Conservation (phyloP, 495 filamentous ascomycete species). For the Xylaria grammica region DNA sequence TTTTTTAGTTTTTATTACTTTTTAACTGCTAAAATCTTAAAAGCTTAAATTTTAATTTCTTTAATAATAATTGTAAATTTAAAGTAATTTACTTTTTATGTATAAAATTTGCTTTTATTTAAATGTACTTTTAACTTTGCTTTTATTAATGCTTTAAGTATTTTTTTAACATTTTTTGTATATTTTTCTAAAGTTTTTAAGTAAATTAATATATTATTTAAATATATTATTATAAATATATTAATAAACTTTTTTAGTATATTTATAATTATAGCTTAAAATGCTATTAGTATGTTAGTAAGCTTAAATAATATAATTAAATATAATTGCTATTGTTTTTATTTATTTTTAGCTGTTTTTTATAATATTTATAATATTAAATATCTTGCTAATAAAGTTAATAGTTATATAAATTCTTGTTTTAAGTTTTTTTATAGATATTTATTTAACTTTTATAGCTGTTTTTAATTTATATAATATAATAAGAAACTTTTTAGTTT, state of each 20-base stretch:
- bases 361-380: too few species aligned
- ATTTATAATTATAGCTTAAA: constrained; percentile 30
- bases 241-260: constrained; percentile 14
- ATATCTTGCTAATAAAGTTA: constrained; percentile 5
- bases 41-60: constrained; percentile 22
- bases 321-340: too few species aligned
- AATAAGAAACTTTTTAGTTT: constrained; percentile 10
- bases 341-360: too few species aligned
- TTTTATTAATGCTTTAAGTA: constrained; percentile 18
- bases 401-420: neutral
- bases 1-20: constrained; percentile 25
- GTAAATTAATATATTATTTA: constrained; percentile 22
- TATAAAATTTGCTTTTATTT: constrained; percentile 22
- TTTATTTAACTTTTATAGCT: constrained; percentile 29
- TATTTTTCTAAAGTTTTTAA: constrained; percentile 19
- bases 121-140: constrained; percentile 23
- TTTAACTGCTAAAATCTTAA: constrained; percentile 24
- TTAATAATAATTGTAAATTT: constrained; percentile 24
- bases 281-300: constrained; percentile 25
- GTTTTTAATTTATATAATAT: constrained; percentile 23
- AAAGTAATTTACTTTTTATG: constrained; percentile 23
- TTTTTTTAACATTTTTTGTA: neutral
- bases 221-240: constrained; percentile 4
- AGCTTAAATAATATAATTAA: too few species aligned
- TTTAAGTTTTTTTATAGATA: neutral